These are phyloP conservation scores for Talaromyces marneffei DNA, from an alignment of 2,329 filamentous ascomycete genomes.

Conservation along the genomic window DNA sequence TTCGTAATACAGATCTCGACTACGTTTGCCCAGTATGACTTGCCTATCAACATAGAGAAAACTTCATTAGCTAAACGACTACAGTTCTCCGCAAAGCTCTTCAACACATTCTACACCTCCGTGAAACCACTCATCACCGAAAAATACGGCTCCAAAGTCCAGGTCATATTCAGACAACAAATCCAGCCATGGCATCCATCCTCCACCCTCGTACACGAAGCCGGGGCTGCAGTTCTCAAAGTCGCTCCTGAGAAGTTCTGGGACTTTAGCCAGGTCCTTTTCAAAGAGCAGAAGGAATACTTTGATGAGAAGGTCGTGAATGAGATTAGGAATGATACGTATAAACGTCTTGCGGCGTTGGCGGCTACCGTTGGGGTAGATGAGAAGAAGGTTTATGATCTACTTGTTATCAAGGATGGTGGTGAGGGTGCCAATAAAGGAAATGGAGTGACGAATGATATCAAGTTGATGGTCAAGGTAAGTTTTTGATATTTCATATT, in stretches of 20 bases:
- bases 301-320: constrained; percentile 81
- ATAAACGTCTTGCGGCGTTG: constrained; percentile 70
- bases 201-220: constrained; percentile 66
- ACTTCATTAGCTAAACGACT: not conserved
- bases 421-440: constrained; percentile 65
- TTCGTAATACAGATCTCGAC: constrained; percentile 58
- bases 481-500: constrained; percentile 11
- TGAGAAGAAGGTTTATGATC: constrained; percentile 60
- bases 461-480: constrained; percentile 78
- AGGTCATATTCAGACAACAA: constrained; percentile 82
- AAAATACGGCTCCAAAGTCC: constrained; percentile 57
- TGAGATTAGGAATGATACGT: constrained; percentile 79
- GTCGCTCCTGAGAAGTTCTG: constrained; percentile 69
- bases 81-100: constrained; percentile 63
- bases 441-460: constrained; percentile 75
- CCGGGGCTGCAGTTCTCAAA: constrained; percentile 71
- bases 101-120: constrained; percentile 65
- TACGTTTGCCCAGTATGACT: constrained; percentile 69
- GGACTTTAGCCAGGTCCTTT: constrained; percentile 66
- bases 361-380: constrained; percentile 62
- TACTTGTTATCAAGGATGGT: constrained; percentile 64
- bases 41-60: constrained; percentile 17
- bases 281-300: constrained; percentile 65
- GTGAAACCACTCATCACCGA: constrained; percentile 59
- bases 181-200: constrained; percentile 94